These are phyloP conservation scores for Escovopsis weberi DNA, from an alignment of 2,329 filamentous ascomycete genomes.

Conservation along the genomic window DNA sequence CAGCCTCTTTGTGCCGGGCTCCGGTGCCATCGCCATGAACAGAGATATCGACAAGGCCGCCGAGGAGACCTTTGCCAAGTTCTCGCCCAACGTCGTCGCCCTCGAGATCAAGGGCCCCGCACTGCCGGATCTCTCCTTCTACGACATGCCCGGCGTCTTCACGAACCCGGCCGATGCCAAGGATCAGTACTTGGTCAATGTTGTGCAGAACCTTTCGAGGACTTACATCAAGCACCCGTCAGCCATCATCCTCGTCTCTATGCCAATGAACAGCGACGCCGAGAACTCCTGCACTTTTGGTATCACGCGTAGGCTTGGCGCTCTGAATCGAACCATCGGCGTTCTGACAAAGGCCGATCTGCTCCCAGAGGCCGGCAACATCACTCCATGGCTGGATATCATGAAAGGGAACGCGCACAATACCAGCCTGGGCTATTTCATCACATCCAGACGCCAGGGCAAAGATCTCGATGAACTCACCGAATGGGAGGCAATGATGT, in stretches of 20 bases:
- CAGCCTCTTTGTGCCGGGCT: slow-evolving; percentile 37
- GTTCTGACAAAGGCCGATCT: slow-evolving; percentile 80
- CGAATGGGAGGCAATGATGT: slow-evolving; percentile 38
- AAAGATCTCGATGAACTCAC: slow-evolving; percentile 38
- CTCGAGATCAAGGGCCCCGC: slow-evolving; percentile 59
- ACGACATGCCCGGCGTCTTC: slow-evolving; percentile 75
- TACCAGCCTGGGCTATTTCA: slow-evolving; percentile 64
- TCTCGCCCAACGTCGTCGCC: slow-evolving; percentile 69
- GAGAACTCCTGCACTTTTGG: slow-evolving; percentile 59
- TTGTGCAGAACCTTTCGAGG: slow-evolving; percentile 56
- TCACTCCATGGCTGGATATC: slow-evolving; percentile 46
- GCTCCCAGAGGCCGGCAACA: slow-evolving; percentile 34
- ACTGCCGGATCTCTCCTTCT: slow-evolving; percentile 65
- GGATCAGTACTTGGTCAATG: slow-evolving; percentile 53
- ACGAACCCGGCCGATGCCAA: slow-evolving; percentile 48
- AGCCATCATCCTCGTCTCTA: slow-evolving; percentile 62
- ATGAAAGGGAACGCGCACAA: slow-evolving; percentile 45
- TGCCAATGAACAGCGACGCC: slow-evolving; percentile 65
- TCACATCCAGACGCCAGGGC: slow-evolving; percentile 52
- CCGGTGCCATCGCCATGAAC: slow-evolving; percentile 27
- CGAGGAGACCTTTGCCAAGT: slow-evolving; percentile 42
- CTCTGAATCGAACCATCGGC: slow-evolving; percentile 48
- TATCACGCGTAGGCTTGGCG: slow-evolving; percentile 43
- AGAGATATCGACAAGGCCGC: slow-evolving; percentile 20
- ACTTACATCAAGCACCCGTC: slow-evolving; percentile 55